Evolutionary conservation across 1,284 basidiomycete genomes (phyloP).

Genomic region (Phylloporus sp.): DNA sequence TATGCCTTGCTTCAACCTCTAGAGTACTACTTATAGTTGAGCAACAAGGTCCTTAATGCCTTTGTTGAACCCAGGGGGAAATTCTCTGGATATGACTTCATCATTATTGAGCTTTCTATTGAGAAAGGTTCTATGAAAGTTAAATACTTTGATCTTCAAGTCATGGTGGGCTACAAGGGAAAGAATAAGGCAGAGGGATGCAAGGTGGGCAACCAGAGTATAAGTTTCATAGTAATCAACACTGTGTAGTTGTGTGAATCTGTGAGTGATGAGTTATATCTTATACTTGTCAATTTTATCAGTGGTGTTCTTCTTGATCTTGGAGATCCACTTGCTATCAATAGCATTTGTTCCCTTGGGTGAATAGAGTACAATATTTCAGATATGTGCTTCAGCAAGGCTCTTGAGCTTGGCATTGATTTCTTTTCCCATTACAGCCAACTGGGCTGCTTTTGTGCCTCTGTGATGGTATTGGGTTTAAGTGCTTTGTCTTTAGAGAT

Average conservation of each 20-base stretch:
- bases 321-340: slow-evolving; percentile 1
- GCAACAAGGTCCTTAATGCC: neutral
- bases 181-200: neutral
- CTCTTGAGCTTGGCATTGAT: neutral
- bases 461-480: too few species aligned
- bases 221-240: neutral
- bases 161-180: neutral
- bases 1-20: neutral
- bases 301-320: neutral
- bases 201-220: neutral
- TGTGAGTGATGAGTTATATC: neutral
- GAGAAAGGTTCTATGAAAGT: neutral
- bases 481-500: neutral
- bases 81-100: neutral
- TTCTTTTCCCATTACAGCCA: neutral
- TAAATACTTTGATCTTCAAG: neutral
- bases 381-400: neutral
- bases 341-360: neutral
- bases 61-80: neutral
- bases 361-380: neutral
- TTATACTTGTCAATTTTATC: slow-evolving; percentile 1
- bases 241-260: neutral
- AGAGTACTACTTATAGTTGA: neutral
- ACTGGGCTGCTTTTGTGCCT: too few species aligned
- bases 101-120: neutral